phyloP scores from a whole-genome alignment of 805 yeast species.

The Yarrowia divulgata region DNA sequence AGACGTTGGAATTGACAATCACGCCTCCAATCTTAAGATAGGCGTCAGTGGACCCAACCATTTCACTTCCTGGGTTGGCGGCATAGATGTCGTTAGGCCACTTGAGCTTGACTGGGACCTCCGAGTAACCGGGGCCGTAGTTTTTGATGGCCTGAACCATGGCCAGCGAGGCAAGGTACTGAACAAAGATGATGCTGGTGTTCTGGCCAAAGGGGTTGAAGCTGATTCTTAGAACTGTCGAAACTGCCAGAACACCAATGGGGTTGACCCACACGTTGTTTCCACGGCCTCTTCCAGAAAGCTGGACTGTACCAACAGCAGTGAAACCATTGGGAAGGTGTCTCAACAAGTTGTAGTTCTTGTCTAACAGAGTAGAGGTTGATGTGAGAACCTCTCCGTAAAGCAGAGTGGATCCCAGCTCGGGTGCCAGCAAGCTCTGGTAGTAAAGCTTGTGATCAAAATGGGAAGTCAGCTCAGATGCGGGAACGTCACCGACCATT shows the following conservation, averaged over 20 bases:
- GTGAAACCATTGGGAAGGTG: conserved; percentile 72
- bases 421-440: conserved; percentile 45
- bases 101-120: conserved; percentile 80
- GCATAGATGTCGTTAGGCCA: conserved; percentile 98
- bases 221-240: conserved; percentile 71
- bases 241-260: conserved; percentile 84
- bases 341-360: conserved; percentile 65
- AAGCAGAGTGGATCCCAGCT: conserved; percentile 67
- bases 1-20: conserved; percentile 76
- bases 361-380: conserved; percentile 78
- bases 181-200: conserved; percentile 72
- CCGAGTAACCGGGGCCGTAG: conserved; percentile 71
- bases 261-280: conserved; percentile 97
- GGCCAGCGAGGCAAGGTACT: conserved; percentile 84
- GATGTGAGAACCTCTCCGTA: conserved; percentile 93
- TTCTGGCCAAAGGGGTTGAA: conserved; percentile 52
- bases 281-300: conserved; percentile 92
- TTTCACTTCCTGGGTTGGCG: conserved; percentile 58
- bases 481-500: conserved; percentile 54
- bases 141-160: conserved; percentile 72
- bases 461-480: conserved; percentile 66
- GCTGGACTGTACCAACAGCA: conserved; percentile 80
- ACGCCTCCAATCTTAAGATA: conserved; percentile 85
- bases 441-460: conserved; percentile 71
- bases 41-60: conserved; percentile 40